Evolutionary conservation across 2,329 filamentous ascomycete species (phyloP).

Genomic region (Claviceps sp.): DNA sequence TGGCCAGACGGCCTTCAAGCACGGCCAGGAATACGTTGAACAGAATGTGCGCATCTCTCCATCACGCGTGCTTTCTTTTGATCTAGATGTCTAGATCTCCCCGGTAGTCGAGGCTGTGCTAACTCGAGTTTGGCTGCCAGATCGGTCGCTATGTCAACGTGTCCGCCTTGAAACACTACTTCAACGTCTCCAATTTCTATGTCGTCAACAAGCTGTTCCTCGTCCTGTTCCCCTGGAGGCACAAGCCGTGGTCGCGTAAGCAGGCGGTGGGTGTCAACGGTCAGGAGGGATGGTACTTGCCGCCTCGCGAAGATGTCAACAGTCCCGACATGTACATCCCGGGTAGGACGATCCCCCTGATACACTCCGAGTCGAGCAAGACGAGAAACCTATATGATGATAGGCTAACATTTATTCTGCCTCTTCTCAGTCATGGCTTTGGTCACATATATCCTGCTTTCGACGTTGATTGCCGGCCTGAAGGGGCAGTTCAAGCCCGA

Average conservation of each 20-base stretch:
- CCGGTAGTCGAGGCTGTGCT: conserved; percentile 2
- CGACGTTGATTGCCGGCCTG: conserved; percentile 78
- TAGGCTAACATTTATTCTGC: too few relatives aligned
- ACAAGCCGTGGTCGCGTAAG: conserved; percentile 93
- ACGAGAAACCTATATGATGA: too few relatives aligned
- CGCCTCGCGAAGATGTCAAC: conserved; percentile 90
- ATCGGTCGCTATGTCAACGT: conserved; percentile 73
- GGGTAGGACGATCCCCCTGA: conserved; percentile 19
- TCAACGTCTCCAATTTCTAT: conserved; percentile 97
- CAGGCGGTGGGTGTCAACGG: conserved; percentile 59
- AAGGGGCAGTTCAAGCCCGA: conserved; percentile 89
- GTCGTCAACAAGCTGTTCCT: conserved; percentile 87
- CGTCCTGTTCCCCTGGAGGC: conserved; percentile 93
- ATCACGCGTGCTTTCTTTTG: neutral
- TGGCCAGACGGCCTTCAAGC: conserved; percentile 79
- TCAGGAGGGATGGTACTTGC: conserved; percentile 67
- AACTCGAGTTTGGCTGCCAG: conserved; percentile 17
- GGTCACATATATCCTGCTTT: conserved; percentile 92
- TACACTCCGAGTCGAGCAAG: neutral
- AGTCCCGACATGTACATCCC: conserved; percentile 99
- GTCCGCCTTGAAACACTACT: conserved; percentile 92
- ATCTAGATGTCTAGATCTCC: neutral
- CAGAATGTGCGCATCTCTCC: conserved; percentile 59
- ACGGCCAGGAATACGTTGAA: conserved; percentile 88
- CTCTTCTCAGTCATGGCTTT: conserved; percentile 64